These are phyloP conservation scores for Noccaea bulbosa DNA, from an alignment of 345 rosid genomes.

Conservation along the genomic window DNA sequence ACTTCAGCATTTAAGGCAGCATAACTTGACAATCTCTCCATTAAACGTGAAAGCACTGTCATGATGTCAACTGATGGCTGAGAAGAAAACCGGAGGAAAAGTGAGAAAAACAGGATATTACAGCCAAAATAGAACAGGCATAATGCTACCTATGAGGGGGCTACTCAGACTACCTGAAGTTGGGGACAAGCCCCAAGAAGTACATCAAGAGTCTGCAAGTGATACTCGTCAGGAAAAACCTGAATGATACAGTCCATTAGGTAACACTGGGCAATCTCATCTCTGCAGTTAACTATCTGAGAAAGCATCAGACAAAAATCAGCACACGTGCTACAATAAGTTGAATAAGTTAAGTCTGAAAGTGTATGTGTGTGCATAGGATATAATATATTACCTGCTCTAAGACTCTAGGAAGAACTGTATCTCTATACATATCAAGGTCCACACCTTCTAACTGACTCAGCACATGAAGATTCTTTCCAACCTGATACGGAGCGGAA, in stretches of 20 bases:
- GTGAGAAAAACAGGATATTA: constrained; percentile 26
- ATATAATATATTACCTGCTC: constrained; percentile 72
- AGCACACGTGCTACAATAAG: neutral
- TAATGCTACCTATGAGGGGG: constrained; percentile 21
- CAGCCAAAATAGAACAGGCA: constrained; percentile 15
- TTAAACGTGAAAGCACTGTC: constrained; percentile 92
- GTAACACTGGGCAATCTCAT: constrained; percentile 91
- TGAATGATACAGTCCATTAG: constrained; percentile 99
- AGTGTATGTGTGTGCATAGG: constrained; percentile 8
- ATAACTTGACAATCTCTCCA: constrained; percentile 98
- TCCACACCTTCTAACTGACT: constrained; percentile 98
- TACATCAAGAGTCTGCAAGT: constrained; percentile 95
- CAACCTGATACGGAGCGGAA: constrained; percentile 68
- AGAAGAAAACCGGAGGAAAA: constrained; percentile 26
- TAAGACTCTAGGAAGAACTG: constrained; percentile 93
- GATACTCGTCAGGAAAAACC: constrained; percentile 99
- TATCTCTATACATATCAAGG: constrained; percentile 90
- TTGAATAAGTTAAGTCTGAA: constrained; percentile 21
- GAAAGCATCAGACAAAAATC: constrained; percentile 36
- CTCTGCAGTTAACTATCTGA: constrained; percentile 98
- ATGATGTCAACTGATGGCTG: constrained; percentile 97
- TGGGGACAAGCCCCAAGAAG: constrained; percentile 93
- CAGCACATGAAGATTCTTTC: constrained; percentile 98
- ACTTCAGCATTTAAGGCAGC: constrained; percentile 90
- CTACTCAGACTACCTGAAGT: constrained; percentile 73